These are phyloP conservation scores for Nephelium lappaceum DNA, from an alignment of 345 rosid genomes.

Conservation along the genomic window DNA sequence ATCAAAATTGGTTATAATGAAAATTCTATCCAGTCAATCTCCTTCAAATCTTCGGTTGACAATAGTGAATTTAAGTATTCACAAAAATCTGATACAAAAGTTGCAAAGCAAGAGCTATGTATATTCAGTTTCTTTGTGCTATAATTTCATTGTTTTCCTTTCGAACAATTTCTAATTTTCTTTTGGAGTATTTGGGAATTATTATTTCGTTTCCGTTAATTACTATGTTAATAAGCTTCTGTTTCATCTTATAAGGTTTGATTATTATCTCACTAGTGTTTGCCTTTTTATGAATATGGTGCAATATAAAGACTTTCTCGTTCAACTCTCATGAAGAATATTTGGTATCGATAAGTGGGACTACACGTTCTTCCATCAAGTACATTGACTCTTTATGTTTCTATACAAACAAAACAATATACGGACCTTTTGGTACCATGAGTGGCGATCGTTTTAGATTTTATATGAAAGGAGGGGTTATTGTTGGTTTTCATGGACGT, in stretches of 20 bases:
- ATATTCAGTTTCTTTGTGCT: neutral
- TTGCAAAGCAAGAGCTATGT: neutral
- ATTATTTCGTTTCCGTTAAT: too few relatives aligned
- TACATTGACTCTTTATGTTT: neutral
- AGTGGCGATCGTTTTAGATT: neutral
- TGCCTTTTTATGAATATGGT: neutral
- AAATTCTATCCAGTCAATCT: neutral
- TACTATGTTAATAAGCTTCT: neutral
- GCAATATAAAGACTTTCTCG: neutral
- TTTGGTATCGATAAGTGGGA: neutral
- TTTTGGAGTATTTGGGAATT: too few relatives aligned
- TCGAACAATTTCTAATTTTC: too few relatives aligned
- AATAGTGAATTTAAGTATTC: neutral
- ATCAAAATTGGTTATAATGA: neutral
- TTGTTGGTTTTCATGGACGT: neutral
- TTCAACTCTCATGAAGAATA: neutral
- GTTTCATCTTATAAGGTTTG: neutral
- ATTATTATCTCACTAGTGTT: neutral
- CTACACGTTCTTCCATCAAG: neutral
- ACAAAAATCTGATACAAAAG: neutral
- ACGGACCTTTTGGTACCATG: neutral
- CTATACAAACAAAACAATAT: neutral
- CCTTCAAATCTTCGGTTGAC: neutral
- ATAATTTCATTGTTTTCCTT: too few relatives aligned
- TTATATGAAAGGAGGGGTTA: neutral